phyloP scores from a whole-genome alignment of 2,329 filamentous ascomycete genomes.

The Fusarium piperis region DNA sequence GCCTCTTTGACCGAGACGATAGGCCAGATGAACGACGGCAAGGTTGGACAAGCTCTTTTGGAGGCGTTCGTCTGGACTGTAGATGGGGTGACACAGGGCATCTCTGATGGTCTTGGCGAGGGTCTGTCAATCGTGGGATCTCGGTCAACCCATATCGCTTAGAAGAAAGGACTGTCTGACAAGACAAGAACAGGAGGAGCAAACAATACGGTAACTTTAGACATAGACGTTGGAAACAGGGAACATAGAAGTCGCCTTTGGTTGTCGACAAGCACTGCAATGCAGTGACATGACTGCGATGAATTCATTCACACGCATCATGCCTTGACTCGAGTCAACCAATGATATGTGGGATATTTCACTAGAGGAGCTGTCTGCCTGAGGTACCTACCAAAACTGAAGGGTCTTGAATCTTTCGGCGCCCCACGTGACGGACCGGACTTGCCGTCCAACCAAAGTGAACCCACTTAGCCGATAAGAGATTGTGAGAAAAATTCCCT shows the following conservation, averaged over 20 bases:
- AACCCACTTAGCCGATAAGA: conserved; percentile 3
- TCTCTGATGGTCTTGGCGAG: conserved; percentile 69
- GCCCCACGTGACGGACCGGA: conserved; percentile 14
- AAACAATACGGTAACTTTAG: not conserved
- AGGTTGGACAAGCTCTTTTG: conserved; percentile 66
- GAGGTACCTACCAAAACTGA: not conserved
- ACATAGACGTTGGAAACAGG: conserved; percentile 6
- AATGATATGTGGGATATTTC: not conserved
- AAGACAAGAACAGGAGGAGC: no score
- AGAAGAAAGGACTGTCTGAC: not conserved
- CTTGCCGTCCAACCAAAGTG: not conserved
- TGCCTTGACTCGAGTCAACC: not conserved
- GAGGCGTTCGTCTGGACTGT: conserved; percentile 69
- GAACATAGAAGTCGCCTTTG: not conserved
- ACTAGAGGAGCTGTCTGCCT: not conserved
- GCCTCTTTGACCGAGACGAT: conserved; percentile 66
- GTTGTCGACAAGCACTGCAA: not conserved
- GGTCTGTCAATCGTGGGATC: conserved; percentile 43
- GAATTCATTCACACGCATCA: not conserved
- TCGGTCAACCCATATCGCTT: conserved; percentile 7
- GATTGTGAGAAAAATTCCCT: conserved; percentile 2
- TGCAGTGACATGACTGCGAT: not conserved
- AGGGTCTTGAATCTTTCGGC: not conserved
- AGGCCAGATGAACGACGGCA: conserved; percentile 70
- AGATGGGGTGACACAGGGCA: conserved; percentile 70